A percentile compares a stretch with the other conserved stretches of the same genome.
phyloP scores from a whole-genome alignment of 1,284 basidiomycete species.

The Macrocybe sp. region DNA sequence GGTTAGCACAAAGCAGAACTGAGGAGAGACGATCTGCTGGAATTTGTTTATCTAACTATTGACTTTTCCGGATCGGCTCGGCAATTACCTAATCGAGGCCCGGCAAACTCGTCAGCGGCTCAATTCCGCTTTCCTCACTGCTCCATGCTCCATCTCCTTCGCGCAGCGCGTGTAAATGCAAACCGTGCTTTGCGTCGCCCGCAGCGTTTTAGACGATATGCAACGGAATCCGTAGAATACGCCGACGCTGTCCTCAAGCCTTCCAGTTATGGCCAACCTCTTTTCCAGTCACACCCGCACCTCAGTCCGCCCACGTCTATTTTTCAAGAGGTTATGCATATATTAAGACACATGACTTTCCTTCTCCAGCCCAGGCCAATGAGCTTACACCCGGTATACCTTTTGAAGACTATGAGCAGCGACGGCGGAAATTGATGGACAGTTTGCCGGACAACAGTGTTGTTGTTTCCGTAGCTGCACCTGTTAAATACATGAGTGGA shows the following conservation, averaged over 20 bases:
- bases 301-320: constrained; percentile 40
- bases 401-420: constrained; percentile 76
- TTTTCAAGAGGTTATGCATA: too few relatives aligned
- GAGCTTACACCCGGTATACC: constrained; percentile 89
- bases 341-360: neutral
- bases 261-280: constrained; percentile 72
- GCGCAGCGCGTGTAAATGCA: constrained; percentile 8
- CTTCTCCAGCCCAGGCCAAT: constrained; percentile 37
- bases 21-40: too few relatives aligned
- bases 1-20: too few relatives aligned
- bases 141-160: constrained; percentile 14
- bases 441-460: constrained; percentile 71
- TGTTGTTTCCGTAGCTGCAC: constrained; percentile 78
- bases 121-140: neutral
- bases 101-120: neutral
- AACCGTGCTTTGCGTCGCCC: constrained; percentile 11
- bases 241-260: constrained; percentile 41
- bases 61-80: too few relatives aligned
- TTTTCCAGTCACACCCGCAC: constrained; percentile 75
- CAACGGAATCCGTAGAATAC: constrained; percentile 25
- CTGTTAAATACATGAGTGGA: constrained; percentile 84
- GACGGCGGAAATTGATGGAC: constrained; percentile 74
- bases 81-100: too few relatives aligned
- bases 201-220: constrained; percentile 21
- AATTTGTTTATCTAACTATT: too few relatives aligned